Percentiles rank a stretch among this genome's conserved stretches.
Evolutionary conservation across 768 basidiomycete genomes (phyloP).

Genomic region (Agaricus sinodeliciosus): DNA sequence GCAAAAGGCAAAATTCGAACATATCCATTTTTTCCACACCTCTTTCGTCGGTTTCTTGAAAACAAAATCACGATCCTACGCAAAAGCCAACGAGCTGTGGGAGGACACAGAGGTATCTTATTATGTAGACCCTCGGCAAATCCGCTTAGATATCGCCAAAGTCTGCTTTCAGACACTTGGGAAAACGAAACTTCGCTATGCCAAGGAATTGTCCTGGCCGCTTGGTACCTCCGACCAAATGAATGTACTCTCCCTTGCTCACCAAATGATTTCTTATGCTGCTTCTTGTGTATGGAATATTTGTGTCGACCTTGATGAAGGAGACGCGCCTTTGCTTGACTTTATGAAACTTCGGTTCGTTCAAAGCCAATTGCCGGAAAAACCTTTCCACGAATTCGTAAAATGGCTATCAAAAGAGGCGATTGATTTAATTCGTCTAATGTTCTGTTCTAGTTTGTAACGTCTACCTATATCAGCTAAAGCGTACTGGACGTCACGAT

Average conservation of each 20-base stretch:
- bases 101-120: neutral
- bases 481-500: neutral
- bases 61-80: neutral
- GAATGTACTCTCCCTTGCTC: neutral
- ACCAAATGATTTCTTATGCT: neutral
- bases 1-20: neutral
- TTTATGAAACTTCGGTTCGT: neutral
- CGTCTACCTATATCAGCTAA: neutral
- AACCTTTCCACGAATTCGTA: neutral
- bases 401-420: neutral
- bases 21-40: slow-evolving; percentile 1
- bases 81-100: no score
- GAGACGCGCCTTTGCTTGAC: neutral
- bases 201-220: neutral
- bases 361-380: neutral
- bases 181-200: neutral
- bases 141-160: neutral
- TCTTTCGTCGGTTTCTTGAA: neutral
- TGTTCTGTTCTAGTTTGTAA: no score
- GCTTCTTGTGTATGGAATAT: neutral
- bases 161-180: neutral
- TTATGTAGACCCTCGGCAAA: neutral
- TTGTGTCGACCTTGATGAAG: neutral
- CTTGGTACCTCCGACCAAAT: neutral
- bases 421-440: neutral